Evolutionary conservation across 768 basidiomycete species (phyloP), one percentile per base, ranked within the genome.

Genomic region (Infundibulicybe gibba): DNA sequence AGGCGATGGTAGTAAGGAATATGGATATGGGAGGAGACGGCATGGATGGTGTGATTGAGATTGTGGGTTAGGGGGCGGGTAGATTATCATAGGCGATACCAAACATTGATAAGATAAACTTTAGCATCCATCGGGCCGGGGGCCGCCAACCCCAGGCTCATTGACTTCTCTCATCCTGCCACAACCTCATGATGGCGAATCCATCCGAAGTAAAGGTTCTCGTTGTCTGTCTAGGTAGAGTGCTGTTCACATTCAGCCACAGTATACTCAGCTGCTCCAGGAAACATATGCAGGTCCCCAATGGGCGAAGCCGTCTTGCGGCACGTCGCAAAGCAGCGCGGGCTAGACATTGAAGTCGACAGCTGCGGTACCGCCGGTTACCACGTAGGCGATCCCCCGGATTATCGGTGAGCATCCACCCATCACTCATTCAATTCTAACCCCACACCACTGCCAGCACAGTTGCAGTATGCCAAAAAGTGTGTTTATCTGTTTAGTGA

Each of bases 291-390:
- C 60, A 84, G 93, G 31, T 92, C 90, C 17, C 92, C 93, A 0
- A 90, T 95, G 82, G 93, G 91, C 25, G 90, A 94, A 67, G 93
- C 91, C 2, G 88, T 94, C 17, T 74, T 94, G 25, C 73, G 68
- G 49, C 75, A 90, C 45, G 75, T 81, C 48, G 88, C 87, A 8
- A 65, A 71, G 41, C 75, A 82, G 55, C 81, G 87, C 31, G 81
- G 80, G 11, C 58, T 90, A 34, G 75, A 84, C 41, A 72, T 94
- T 50, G 57, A 63, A 11, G 86, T 94, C 25, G 90, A 94, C 55
- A 91, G 89, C 43, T 87, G 86, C 54, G 92, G 92, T 1, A 95
- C 91, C 1, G 83, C 81, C 9, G 85, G 78, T 12, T 94, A 93
- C 63, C 93, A 97, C 56, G 63, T 83, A 32, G 90, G 87, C 2